A percentile compares a stretch with the other conserved stretches of the same genome.
Conservation (phyloP, 208 protist genomes). For the Acanthamoeba castellanii region DNA sequence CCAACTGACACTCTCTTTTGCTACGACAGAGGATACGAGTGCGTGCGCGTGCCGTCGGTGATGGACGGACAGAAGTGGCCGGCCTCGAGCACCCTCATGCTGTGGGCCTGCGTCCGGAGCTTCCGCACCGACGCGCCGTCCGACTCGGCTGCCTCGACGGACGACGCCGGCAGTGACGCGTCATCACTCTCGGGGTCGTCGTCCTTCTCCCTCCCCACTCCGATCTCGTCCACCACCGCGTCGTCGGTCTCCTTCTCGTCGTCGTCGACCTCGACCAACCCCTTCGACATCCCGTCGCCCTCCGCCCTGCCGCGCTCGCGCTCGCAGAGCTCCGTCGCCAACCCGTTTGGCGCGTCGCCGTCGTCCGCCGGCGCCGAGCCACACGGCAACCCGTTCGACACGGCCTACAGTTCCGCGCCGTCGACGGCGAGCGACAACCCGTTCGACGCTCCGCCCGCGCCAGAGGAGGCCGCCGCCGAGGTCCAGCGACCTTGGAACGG, state of each 20-base stretch:
- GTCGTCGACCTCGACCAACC: neutral
- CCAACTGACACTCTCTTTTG: neutral
- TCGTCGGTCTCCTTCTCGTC: neutral
- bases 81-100: conserved; percentile 27
- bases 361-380: neutral
- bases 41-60: conserved; percentile 60
- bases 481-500: conserved; percentile 17
- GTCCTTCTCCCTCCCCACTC: neutral
- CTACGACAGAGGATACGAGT: conserved; percentile 55
- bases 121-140: conserved; percentile 2
- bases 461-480: neutral
- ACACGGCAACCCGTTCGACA: neutral
- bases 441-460: neutral
- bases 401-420: neutral
- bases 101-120: conserved; percentile 55
- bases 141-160: neutral
- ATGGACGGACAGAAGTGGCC: conserved; percentile 72
- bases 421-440: neutral
- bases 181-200: neutral
- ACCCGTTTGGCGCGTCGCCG: neutral
- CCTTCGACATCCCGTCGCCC: neutral
- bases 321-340: neutral
- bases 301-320: neutral
- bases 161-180: neutral
- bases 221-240: neutral